Percentiles rank a stretch among this genome's conserved stretches.
phyloP scores from a whole-genome alignment of 1,284 basidiomycete species.

The Athelia sp. region DNA sequence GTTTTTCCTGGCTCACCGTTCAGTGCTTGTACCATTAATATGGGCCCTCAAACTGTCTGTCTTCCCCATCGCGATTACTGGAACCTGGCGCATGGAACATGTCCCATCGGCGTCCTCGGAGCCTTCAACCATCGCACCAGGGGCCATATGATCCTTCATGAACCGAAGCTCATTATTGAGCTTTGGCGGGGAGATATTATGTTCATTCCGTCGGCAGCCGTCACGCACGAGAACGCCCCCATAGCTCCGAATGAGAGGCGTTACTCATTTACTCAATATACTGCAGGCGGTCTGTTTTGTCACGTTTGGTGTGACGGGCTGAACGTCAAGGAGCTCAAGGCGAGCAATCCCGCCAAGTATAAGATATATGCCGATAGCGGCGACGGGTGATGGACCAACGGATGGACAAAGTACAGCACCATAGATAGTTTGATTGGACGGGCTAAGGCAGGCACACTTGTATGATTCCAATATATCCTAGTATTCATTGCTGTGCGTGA shows the following conservation, averaged over 20 bases:
- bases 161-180: conserved; percentile 1
- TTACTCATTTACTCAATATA: conserved; percentile 1
- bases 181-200: background rate
- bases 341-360: background rate
- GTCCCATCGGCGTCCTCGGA: background rate
- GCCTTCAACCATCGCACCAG: background rate
- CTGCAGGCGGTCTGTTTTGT: background rate
- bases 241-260: background rate
- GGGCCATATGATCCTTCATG: conserved; percentile 1
- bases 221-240: conserved; percentile 1
- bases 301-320: background rate
- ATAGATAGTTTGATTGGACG: background rate
- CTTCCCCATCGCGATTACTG: background rate
- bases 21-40: background rate
- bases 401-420: conserved; percentile 1
- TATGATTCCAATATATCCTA: too few relatives aligned
- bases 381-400: background rate
- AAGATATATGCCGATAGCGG: background rate
- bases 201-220: conserved; percentile 1
- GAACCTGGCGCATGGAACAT: background rate
- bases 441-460: background rate
- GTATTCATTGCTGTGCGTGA: too few relatives aligned
- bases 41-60: conserved; percentile 1
- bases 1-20: background rate
- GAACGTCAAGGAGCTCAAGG: background rate